A percentile compares a stretch with the other conserved stretches of the same genome.
Evolutionary conservation across 306 rosid genomes (phyloP).

Genomic region (Glycine latifolia): DNA sequence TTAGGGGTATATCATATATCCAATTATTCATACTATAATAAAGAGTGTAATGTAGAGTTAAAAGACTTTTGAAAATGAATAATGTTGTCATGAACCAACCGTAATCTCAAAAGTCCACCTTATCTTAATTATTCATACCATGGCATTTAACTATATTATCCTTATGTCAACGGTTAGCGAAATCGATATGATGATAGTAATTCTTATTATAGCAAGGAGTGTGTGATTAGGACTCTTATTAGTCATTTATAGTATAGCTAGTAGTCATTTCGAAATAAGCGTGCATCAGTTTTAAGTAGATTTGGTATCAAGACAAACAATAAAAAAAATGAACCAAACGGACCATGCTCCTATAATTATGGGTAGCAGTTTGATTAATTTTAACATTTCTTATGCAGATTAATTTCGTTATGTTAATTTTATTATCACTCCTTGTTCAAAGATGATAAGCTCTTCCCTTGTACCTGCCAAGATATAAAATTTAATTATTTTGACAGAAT

Average conservation of each 20-base stretch:
- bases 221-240: background rate
- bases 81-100: constrained; percentile 14
- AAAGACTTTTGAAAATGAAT: background rate
- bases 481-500: constrained; percentile 46
- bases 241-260: background rate
- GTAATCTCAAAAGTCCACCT: background rate
- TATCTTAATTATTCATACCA: background rate
- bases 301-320: too few species aligned
- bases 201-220: background rate
- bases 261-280: background rate
- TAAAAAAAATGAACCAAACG: too few species aligned
- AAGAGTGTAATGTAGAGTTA: background rate
- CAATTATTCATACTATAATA: background rate
- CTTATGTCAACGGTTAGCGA: background rate
- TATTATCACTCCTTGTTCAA: constrained; percentile 1
- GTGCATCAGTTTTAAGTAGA: too few species aligned
- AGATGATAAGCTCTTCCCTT: background rate
- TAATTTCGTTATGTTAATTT: background rate
- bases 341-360: background rate
- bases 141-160: background rate
- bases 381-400: constrained; percentile 5
- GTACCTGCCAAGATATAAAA: background rate
- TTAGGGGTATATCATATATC: too few species aligned
- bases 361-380: constrained; percentile 25
- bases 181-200: background rate